These are phyloP conservation scores for Sugiyamaella grinbergsii DNA, from an alignment of 1,139 yeast species.

Conservation along the genomic window DNA sequence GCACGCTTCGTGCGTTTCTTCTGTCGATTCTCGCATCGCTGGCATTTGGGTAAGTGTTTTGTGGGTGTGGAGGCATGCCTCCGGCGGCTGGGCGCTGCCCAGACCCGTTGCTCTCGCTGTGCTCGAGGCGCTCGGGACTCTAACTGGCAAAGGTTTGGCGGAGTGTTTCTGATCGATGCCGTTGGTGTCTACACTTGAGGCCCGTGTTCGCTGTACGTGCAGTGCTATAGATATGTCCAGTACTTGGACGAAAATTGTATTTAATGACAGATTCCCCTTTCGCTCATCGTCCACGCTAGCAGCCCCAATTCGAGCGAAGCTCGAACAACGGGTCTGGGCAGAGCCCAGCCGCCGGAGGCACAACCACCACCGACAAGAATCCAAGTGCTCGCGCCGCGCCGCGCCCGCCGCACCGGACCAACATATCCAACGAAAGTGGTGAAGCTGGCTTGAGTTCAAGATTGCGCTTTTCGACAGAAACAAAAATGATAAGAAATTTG, in stretches of 20 bases:
- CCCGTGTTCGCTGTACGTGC: not conserved
- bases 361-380: too few relatives aligned
- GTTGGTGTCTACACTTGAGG: constrained; percentile 46
- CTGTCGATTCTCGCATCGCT: constrained; percentile 39
- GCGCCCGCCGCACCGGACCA: constrained; percentile 1
- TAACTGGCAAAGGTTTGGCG: constrained; percentile 39
- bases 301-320: too few relatives aligned
- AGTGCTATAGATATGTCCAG: not conserved
- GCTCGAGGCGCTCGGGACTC: not conserved
- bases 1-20: constrained; percentile 31
- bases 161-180: constrained; percentile 43
- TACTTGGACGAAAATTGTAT: not conserved
- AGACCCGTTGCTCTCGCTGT: not conserved
- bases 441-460: constrained; percentile 1
- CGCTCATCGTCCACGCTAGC: not conserved
- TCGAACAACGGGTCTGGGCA: too few relatives aligned
- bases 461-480: not conserved
- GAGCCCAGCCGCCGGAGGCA: too few relatives aligned
- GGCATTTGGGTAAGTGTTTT: constrained; percentile 39
- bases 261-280: not conserved
- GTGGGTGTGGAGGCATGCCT: not conserved
- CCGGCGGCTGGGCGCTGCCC: not conserved
- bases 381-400: too few relatives aligned
- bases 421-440: not conserved
- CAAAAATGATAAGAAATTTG: not conserved